Percentiles rank a stretch among this genome's conserved stretches.
Evolutionary conservation across 768 basidiomycete species (phyloP).

Genomic region (Leccinum arenicola): DNA sequence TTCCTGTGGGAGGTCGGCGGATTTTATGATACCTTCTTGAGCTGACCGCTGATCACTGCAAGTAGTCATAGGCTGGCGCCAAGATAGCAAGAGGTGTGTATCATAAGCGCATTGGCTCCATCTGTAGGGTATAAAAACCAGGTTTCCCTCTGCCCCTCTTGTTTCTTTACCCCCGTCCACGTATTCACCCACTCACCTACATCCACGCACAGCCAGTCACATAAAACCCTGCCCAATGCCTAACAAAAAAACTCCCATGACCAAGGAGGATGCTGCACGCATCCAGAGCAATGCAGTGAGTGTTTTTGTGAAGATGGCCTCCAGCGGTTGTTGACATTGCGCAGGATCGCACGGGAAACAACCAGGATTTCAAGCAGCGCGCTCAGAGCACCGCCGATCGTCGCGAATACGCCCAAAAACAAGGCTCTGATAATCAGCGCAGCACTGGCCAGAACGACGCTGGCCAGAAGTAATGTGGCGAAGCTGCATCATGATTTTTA

Average conservation of each 20-base stretch:
- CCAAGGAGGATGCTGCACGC: not conserved
- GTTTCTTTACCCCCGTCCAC: not conserved
- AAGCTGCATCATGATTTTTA: not conserved
- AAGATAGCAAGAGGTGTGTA: not conserved
- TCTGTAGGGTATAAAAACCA: conserved; percentile 1
- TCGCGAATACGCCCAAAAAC: not conserved
- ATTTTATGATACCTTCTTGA: not conserved
- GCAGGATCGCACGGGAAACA: conserved; percentile 3
- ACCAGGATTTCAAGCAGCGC: conserved; percentile 7
- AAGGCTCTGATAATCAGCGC: not conserved
- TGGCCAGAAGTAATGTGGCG: not conserved
- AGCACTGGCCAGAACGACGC: not conserved
- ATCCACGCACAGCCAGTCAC: not conserved
- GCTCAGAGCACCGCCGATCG: conserved; percentile 9
- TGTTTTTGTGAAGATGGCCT: not conserved
- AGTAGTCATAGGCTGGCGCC: not conserved
- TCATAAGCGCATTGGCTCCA: not conserved
- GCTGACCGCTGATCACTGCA: not conserved
- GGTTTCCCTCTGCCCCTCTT: not conserved
- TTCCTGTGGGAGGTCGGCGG: not conserved
- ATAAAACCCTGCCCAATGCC: conserved; percentile 1
- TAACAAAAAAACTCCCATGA: not conserved
- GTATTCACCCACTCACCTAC: not conserved
- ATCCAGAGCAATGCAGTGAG: conserved; percentile 13
- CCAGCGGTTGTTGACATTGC: not conserved